A percentile compares a stretch with the other conserved stretches of the same genome.
Conservation (phyloP, 2,329 filamentous ascomycete species). For the Laburnicola sp. region DNA sequence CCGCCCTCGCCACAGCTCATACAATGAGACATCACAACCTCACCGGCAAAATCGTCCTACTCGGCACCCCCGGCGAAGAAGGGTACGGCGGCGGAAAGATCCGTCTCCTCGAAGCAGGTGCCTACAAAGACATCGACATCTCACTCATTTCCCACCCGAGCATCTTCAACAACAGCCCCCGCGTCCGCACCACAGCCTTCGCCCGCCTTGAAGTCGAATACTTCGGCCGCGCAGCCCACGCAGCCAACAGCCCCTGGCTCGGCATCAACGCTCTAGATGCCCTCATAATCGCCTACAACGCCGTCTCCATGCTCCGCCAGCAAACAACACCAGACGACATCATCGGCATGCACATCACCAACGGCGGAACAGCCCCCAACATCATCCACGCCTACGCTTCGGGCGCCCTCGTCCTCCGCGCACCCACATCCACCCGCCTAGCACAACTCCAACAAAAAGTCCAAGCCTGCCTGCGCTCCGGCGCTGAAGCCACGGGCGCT, state of each 20-base stretch:
- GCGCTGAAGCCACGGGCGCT: conserved; percentile 56
- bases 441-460: conserved; percentile 38
- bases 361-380: conserved; percentile 38
- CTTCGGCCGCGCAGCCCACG: conserved; percentile 40
- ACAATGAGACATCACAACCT: conserved; percentile 49
- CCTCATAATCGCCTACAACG: conserved; percentile 40
- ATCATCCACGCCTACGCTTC: conserved; percentile 48
- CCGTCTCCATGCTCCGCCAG: conserved; percentile 44
- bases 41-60: conserved; percentile 51
- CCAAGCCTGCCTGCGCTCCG: conserved; percentile 52
- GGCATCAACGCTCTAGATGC: conserved; percentile 50
- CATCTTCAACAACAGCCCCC: conserved; percentile 24
- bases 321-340: conserved; percentile 47
- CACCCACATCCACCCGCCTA: conserved; percentile 31
- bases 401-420: conserved; percentile 45
- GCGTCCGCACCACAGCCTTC: conserved; percentile 25
- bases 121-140: conserved; percentile 37
- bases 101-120: conserved; percentile 51
- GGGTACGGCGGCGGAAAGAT: conserved; percentile 58
- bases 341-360: conserved; percentile 40
- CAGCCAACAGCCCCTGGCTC: conserved; percentile 45
- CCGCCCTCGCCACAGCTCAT: conserved; percentile 49
- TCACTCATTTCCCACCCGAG: conserved; percentile 35
- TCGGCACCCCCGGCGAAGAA: conserved; percentile 60
- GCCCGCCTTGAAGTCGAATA: conserved; percentile 23